These are phyloP conservation scores for Schrenkiella parvula DNA, from an alignment of 345 rosid species.

Conservation along the genomic window DNA sequence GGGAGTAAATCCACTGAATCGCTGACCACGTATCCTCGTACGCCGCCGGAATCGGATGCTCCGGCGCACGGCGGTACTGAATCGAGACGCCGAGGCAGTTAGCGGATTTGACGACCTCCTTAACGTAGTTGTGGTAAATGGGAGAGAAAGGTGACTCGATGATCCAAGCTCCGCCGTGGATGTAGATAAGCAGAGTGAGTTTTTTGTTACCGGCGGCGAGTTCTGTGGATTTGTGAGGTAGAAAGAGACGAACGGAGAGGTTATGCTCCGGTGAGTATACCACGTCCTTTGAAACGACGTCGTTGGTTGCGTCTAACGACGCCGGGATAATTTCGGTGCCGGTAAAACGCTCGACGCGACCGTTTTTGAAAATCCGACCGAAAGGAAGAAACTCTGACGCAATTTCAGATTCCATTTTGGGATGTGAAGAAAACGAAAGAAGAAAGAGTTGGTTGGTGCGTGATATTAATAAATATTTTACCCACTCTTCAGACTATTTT, in stretches of 20 bases:
- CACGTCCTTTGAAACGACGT: slow-evolving; percentile 45
- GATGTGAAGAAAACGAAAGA: neutral
- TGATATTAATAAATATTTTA: neutral
- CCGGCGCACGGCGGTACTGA: slow-evolving; percentile 46
- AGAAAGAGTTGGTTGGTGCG: neutral
- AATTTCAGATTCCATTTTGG: slow-evolving; percentile 26
- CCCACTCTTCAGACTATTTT: neutral
- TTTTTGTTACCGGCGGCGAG: slow-evolving; percentile 19
- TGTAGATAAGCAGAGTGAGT: slow-evolving; percentile 47
- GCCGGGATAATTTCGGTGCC: slow-evolving; percentile 41
- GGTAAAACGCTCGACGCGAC: slow-evolving; percentile 36
- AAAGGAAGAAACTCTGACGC: slow-evolving; percentile 28
- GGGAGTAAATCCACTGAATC: slow-evolving; percentile 42
- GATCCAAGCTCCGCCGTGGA: slow-evolving; percentile 57
- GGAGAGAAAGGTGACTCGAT: slow-evolving; percentile 38
- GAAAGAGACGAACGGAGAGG: slow-evolving; percentile 48
- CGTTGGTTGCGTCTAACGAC: slow-evolving; percentile 27
- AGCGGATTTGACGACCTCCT: slow-evolving; percentile 35
- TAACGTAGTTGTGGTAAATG: slow-evolving; percentile 32
- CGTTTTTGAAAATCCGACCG: slow-evolving; percentile 38
- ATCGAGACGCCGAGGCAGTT: slow-evolving; percentile 38
- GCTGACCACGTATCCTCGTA: slow-evolving; percentile 52
- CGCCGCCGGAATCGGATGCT: slow-evolving; percentile 42
- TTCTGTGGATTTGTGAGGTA: slow-evolving; percentile 27
- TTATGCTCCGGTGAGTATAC: slow-evolving; percentile 8